Percentiles rank a stretch among this genome's conserved stretches.
Conservation (phyloP, 2,329 filamentous ascomycete genomes). For the Fusarium haematococcum region DNA sequence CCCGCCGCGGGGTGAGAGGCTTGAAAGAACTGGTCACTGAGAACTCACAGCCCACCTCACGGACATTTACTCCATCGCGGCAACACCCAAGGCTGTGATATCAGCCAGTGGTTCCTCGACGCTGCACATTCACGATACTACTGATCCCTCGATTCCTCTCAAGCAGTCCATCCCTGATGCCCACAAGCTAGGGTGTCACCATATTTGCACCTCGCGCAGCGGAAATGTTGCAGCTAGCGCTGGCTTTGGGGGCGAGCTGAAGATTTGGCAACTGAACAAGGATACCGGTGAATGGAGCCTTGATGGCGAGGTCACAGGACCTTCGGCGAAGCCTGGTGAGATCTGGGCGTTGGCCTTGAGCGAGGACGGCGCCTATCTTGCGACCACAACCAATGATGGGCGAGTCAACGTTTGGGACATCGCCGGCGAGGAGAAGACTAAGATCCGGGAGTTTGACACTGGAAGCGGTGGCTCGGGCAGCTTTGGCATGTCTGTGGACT, state of each 20-base stretch:
- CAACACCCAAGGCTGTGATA: slow-evolving; percentile 79
- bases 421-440: slow-evolving; percentile 64
- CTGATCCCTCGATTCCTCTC: slow-evolving; percentile 77
- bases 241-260: slow-evolving; percentile 90
- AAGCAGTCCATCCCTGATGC: slow-evolving; percentile 82
- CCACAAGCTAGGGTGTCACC: slow-evolving; percentile 92
- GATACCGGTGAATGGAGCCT: slow-evolving; percentile 66
- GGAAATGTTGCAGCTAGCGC: slow-evolving; percentile 82
- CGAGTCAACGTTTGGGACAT: slow-evolving; percentile 90
- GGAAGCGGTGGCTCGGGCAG: slow-evolving; percentile 76
- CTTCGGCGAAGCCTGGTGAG: slow-evolving; percentile 72
- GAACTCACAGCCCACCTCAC: slow-evolving; percentile 76
- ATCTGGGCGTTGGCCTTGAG: slow-evolving; percentile 91
- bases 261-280: slow-evolving; percentile 78
- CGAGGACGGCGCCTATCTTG: slow-evolving; percentile 84
- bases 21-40: slow-evolving; percentile 30
- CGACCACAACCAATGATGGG: slow-evolving; percentile 89
- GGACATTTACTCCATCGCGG: slow-evolving; percentile 86
- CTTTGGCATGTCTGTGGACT: slow-evolving; percentile 89
- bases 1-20: slow-evolving; percentile 40
- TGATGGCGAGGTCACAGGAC: slow-evolving; percentile 55
- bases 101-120: slow-evolving; percentile 88
- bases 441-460: slow-evolving; percentile 88
- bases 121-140: slow-evolving; percentile 83
- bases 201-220: slow-evolving; percentile 77